A percentile compares a stretch with the other conserved stretches of the same genome.
These are phyloP conservation scores for Neophaeococcomyces mojaviensis DNA, from an alignment of 2,329 filamentous ascomycete species.

Conservation along the genomic window DNA sequence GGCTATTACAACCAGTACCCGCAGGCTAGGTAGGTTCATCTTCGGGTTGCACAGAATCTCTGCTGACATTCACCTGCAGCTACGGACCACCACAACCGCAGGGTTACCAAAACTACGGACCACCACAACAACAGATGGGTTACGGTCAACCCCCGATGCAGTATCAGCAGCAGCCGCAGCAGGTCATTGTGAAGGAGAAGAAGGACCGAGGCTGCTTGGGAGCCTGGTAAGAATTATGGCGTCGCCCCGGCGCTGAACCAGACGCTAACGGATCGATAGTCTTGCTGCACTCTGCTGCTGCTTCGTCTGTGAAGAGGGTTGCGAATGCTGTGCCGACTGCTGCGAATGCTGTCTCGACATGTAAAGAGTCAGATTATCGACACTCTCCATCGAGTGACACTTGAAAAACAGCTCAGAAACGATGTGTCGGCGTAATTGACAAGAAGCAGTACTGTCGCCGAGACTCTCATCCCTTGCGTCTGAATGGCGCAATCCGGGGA, in stretches of 20 bases:
- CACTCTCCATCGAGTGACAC: too few relatives aligned
- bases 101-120: background rate
- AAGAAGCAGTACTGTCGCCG: too few relatives aligned
- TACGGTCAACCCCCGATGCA: slow-evolving; percentile 29
- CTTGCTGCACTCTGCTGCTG: slow-evolving; percentile 55
- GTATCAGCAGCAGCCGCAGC: slow-evolving; percentile 45
- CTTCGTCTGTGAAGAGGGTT: slow-evolving; percentile 57
- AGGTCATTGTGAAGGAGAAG: slow-evolving; percentile 36
- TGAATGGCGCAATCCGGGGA: too few relatives aligned
- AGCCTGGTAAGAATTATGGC: slow-evolving; percentile 35
- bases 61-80: slow-evolving; percentile 7
- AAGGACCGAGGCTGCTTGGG: slow-evolving; percentile 46
- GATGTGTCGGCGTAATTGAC: too few relatives aligned
- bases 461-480: too few relatives aligned
- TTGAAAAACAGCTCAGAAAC: too few relatives aligned
- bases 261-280: slow-evolving; percentile 26
- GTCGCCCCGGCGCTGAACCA: background rate
- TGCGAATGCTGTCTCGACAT: slow-evolving; percentile 38
- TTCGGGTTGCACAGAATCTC: background rate
- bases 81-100: slow-evolving; percentile 7
- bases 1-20: slow-evolving; percentile 23
- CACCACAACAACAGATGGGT: slow-evolving; percentile 5
- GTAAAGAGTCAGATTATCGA: background rate
- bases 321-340: slow-evolving; percentile 58
- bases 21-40: slow-evolving; percentile 16